phyloP scores from a whole-genome alignment of 2,329 filamentous ascomycete genomes.

The Hawksworthiomyces lignivorus region DNA sequence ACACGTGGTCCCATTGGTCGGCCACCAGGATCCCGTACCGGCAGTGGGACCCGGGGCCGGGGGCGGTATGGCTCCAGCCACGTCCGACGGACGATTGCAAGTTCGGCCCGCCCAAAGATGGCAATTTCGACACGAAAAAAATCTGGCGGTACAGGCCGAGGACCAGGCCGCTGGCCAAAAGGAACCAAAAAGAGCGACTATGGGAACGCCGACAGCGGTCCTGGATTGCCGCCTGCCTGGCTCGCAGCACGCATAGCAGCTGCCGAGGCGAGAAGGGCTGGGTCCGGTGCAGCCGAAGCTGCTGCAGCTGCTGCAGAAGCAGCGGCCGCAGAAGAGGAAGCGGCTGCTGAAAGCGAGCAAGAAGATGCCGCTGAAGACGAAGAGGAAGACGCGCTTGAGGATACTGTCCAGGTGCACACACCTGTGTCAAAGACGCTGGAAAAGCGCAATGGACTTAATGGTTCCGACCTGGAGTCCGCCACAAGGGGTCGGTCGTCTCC shows the following conservation, averaged over 20 bases:
- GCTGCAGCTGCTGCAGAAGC: too few relatives aligned
- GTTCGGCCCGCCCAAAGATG: conserved; percentile 31
- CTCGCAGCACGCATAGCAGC: conserved; percentile 22
- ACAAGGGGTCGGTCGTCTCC: too few relatives aligned
- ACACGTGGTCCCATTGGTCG: conserved; percentile 34
- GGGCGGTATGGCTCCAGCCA: conserved; percentile 28
- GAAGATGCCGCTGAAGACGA: too few relatives aligned
- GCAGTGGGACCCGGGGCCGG: conserved; percentile 29
- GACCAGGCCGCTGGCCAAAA: conserved; percentile 59
- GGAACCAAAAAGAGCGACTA: conserved; percentile 63
- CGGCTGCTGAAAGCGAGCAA: too few relatives aligned
- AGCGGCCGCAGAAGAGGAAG: too few relatives aligned
- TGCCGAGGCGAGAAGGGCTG: neutral
- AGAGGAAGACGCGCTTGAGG: too few relatives aligned
- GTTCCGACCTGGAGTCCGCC: too few relatives aligned
- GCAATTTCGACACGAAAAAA: conserved; percentile 37
- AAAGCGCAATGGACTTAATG: too few relatives aligned
- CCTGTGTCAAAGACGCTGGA: too few relatives aligned
- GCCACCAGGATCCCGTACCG: conserved; percentile 28
- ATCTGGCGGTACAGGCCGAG: conserved; percentile 55
- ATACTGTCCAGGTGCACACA: too few relatives aligned
- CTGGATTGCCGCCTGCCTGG: conserved; percentile 55
- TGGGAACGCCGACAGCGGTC: conserved; percentile 57
- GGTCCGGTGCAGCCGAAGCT: neutral
- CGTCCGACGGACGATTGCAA: conserved; percentile 22